phyloP scores from a whole-genome alignment of 768 basidiomycete species.

The Cystofilobasidium macerans region DNA sequence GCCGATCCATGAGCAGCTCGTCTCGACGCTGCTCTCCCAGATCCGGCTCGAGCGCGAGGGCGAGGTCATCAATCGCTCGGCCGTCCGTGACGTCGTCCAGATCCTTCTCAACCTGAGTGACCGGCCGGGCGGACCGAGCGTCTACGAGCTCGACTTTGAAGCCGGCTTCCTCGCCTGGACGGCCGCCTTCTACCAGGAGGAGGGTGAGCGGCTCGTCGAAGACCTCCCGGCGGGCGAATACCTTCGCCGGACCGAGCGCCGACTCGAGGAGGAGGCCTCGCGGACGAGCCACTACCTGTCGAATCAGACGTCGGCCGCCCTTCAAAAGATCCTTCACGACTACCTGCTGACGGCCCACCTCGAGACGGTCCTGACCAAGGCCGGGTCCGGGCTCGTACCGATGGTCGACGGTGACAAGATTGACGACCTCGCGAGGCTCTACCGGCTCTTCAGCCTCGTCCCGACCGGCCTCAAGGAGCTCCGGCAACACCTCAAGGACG shows the following conservation, averaged over 20 bases:
- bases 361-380: conserved; percentile 59
- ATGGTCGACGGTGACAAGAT: conserved; percentile 76
- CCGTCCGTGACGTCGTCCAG: conserved; percentile 77
- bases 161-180: conserved; percentile 68
- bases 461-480: conserved; percentile 54
- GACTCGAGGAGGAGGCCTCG: conserved; percentile 70
- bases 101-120: conserved; percentile 61
- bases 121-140: conserved; percentile 42
- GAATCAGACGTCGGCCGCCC: conserved; percentile 54
- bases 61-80: conserved; percentile 77
- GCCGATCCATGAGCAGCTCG: conserved; percentile 72
- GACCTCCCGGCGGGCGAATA: conserved; percentile 73
- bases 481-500: conserved; percentile 57
- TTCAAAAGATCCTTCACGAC: conserved; percentile 65
- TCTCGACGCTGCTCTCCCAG: conserved; percentile 70
- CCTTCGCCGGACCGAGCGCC: conserved; percentile 63
- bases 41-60: conserved; percentile 87
- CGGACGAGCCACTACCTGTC: conserved; percentile 79
- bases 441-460: conserved; percentile 53
- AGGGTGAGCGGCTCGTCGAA: conserved; percentile 59
- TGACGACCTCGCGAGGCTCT: conserved; percentile 66
- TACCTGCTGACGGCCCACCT: conserved; percentile 70
- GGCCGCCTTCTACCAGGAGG: conserved; percentile 61
- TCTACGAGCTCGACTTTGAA: conserved; percentile 78
- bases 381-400: conserved; percentile 67